These are phyloP conservation scores for Darksidea phi DNA, from an alignment of 495 filamentous ascomycete species.

Conservation along the genomic window DNA sequence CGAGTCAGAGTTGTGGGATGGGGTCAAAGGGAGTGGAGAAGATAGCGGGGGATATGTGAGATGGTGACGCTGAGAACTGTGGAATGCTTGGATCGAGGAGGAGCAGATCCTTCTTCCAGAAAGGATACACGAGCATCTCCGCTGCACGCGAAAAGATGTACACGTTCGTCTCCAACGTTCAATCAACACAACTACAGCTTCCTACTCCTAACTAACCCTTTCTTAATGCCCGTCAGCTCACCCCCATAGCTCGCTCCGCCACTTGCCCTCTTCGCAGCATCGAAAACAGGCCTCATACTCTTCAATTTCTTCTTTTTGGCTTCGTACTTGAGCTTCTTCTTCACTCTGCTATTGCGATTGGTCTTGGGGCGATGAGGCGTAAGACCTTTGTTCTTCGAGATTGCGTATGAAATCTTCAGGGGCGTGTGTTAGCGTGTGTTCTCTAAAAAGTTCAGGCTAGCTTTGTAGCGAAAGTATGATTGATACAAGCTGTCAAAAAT, in stretches of 20 bases:
- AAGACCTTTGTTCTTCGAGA: slow-evolving; percentile 96
- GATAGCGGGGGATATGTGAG: too few species aligned
- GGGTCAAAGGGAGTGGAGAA: too few species aligned
- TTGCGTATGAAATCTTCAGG: slow-evolving; percentile 70
- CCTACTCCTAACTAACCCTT: slow-evolving; percentile 83
- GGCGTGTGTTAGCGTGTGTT: slow-evolving; percentile 29
- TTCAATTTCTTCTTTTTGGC: slow-evolving; percentile 92
- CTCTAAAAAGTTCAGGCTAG: too few species aligned
- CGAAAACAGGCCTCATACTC: slow-evolving; percentile 77
- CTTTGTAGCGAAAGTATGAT: too few species aligned
- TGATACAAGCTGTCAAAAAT: too few species aligned
- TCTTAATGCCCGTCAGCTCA: slow-evolving; percentile 95
- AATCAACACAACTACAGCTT: slow-evolving; percentile 61
- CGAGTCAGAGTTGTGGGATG: too few species aligned
- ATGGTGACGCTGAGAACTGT: background rate
- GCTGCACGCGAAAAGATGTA: too few species aligned
- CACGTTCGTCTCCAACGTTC: background rate
- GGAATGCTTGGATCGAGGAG: too few species aligned
- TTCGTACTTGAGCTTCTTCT: slow-evolving; percentile 93
- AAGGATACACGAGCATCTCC: too few species aligned
- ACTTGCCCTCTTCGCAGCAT: slow-evolving; percentile 68
- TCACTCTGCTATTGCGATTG: slow-evolving; percentile 88
- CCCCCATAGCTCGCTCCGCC: slow-evolving; percentile 83
- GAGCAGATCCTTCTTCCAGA: too few species aligned
- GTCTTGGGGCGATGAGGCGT: slow-evolving; percentile 88